Conservation (phyloP, 371 early-diverging fungal genomes). For the Mortierella sp. region DNA sequence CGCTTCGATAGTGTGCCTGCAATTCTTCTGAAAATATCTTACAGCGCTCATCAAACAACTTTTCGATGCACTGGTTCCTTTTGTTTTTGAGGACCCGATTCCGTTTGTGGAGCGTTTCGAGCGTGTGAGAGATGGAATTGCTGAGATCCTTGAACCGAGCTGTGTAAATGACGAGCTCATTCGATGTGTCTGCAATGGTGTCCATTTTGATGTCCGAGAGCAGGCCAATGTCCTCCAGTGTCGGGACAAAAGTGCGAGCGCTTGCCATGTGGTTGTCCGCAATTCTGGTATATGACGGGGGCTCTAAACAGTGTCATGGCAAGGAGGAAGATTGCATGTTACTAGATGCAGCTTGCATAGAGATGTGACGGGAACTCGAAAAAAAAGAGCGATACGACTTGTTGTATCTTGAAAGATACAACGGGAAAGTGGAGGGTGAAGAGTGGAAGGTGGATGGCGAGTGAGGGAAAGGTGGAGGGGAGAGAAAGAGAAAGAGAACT, state of each 20-base stretch:
- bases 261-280: conserved; percentile 37
- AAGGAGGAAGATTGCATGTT: not conserved
- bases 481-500: conserved; percentile 8
- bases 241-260: conserved; percentile 34
- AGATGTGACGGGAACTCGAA: too few species aligned
- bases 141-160: conserved; percentile 48
- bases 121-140: conserved; percentile 28
- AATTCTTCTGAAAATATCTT: conserved; percentile 43
- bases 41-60: conserved; percentile 46
- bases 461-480: too few species aligned
- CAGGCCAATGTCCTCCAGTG: conserved; percentile 40
- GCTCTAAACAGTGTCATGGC: conserved; percentile 10
- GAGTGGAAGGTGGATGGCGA: not conserved
- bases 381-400: not conserved
- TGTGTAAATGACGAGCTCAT: conserved; percentile 45
- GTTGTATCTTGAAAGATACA: not conserved
- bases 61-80: conserved; percentile 28
- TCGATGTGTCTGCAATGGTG: conserved; percentile 32
- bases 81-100: conserved; percentile 30
- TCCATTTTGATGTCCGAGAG: conserved; percentile 51
- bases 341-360: too few species aligned
- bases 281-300: conserved; percentile 44
- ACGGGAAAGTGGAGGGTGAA: too few species aligned
- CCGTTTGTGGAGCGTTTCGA: conserved; percentile 37
- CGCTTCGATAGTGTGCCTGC: conserved; percentile 40